These are phyloP conservation scores for Blastocystis sp. DNA, from an alignment of 352 stramenopile genomes.

Conservation along the genomic window DNA sequence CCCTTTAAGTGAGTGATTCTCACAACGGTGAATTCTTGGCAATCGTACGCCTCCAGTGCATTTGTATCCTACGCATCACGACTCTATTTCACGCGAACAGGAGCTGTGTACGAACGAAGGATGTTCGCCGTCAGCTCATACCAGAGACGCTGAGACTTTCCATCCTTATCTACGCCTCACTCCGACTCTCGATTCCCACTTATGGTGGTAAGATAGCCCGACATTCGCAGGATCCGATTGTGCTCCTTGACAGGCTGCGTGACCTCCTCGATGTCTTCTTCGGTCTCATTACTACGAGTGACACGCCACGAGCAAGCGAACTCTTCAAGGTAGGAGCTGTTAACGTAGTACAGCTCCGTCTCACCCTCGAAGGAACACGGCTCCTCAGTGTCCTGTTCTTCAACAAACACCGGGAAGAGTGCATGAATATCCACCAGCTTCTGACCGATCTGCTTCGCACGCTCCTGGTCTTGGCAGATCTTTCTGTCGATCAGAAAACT, in stretches of 20 bases:
- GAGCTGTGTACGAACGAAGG: background rate
- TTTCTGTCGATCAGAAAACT: slow-evolving; percentile 13
- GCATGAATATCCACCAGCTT: background rate
- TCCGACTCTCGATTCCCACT: background rate
- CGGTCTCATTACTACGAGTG: background rate
- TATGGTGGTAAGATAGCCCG: slow-evolving; percentile 14
- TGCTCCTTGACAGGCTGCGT: background rate
- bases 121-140: slow-evolving; percentile 20
- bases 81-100: background rate
- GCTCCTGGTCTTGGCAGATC: background rate
- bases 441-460: background rate
- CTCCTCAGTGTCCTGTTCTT: background rate
- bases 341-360: slow-evolving; percentile 17
- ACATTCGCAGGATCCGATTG: slow-evolving; percentile 42
- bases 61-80: background rate
- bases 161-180: slow-evolving; percentile 25
- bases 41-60: slow-evolving; percentile 26
- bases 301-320: background rate
- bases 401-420: background rate
- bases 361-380: background rate
- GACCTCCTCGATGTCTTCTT: background rate
- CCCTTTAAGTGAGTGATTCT: background rate
- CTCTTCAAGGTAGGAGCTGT: background rate
- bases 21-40: background rate
- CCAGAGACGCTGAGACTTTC: slow-evolving; percentile 20